Evolutionary conservation across 108 stramenopile genomes (phyloP), one percentile per base, ranked within the genome.

Genomic region (Poteriospumella lacustris): DNA sequence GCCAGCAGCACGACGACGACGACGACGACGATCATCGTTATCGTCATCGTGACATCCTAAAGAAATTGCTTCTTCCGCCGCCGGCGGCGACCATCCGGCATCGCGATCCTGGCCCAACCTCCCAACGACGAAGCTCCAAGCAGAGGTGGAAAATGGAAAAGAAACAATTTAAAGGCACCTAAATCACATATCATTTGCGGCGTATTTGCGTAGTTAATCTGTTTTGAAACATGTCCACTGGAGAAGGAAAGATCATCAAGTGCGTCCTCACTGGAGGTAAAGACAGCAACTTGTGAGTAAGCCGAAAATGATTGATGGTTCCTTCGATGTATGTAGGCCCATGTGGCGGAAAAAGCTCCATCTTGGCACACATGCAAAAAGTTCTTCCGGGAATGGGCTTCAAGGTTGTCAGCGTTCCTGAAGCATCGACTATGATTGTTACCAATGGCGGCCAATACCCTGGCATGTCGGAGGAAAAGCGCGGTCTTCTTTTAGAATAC

Each of bases 381-480:
- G 69, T n/a, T 5, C 69, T 72, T 5, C 40, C 5, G 12, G 43
- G 26, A 12, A n/a, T 2, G 28, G 69, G 69, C 40, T 42, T n/a
- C 43, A 72, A 44, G 5, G 69, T 72, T 3, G 12, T 72, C 69
- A 43, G 12, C 43, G 39, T 39, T 19, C 69, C 69, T 2, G 69
- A 72, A 28, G 43, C 42, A 9, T 43, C 69, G 26, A 39, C 40
- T 15, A 73, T 72, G 29, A 62, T 78, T 1, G 62, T 70, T 31
- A 70, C 78, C 72, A 52, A 60, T 2, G 82, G 82, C 3, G 82
- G 79, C 28, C 56, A 52, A 9, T 83, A 83, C 56, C 82, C 82
- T 2, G 82, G 82, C 3, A 1, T 78, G 38, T 52, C 67, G 19
- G 82, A 52, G 5, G 79, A 36, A 9, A 43, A 58, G n/a, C 33